Percentiles rank a stretch among this genome's conserved stretches.
phyloP scores from a whole-genome alignment of 805 yeast genomes.

The Ogataea kodamae region DNA sequence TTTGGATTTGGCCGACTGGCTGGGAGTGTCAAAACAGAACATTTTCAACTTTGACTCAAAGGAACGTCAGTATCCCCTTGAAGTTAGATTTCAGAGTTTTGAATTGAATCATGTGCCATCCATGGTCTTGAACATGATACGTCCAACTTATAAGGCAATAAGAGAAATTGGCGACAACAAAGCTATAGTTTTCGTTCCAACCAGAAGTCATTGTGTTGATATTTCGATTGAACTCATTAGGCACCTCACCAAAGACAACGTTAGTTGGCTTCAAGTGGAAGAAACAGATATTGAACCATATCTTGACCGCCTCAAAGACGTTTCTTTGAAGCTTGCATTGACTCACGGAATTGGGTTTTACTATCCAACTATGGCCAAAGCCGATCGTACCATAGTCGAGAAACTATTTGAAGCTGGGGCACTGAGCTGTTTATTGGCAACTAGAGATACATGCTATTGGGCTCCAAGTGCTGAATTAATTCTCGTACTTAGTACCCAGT shows the following conservation, averaged over 20 bases:
- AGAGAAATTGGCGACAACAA: slow-evolving; percentile 30
- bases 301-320: slow-evolving; percentile 45
- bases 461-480: slow-evolving; percentile 54
- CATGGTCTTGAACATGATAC: slow-evolving; percentile 46
- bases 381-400: slow-evolving; percentile 55
- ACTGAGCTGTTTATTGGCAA: slow-evolving; percentile 54
- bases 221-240: slow-evolving; percentile 44
- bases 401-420: slow-evolving; percentile 48
- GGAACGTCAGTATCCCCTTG: slow-evolving; percentile 54
- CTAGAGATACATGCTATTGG: slow-evolving; percentile 51
- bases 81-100: slow-evolving; percentile 52
- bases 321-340: slow-evolving; percentile 40
- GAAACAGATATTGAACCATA: slow-evolving; percentile 38
- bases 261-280: slow-evolving; percentile 40
- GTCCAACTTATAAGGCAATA: slow-evolving; percentile 45
- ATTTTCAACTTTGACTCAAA: slow-evolving; percentile 69
- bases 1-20: slow-evolving; percentile 80
- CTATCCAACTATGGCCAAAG: slow-evolving; percentile 52
- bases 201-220: slow-evolving; percentile 51
- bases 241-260: slow-evolving; percentile 31
- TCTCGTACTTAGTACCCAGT: slow-evolving; percentile 66
- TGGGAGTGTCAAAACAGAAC: slow-evolving; percentile 61
- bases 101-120: slow-evolving; percentile 50
- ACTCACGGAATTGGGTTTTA: slow-evolving; percentile 61
- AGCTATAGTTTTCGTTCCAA: slow-evolving; percentile 53